Evolutionary conservation across 2,329 filamentous ascomycete genomes (phyloP).

Genomic region (Fonsecaea erecta): DNA sequence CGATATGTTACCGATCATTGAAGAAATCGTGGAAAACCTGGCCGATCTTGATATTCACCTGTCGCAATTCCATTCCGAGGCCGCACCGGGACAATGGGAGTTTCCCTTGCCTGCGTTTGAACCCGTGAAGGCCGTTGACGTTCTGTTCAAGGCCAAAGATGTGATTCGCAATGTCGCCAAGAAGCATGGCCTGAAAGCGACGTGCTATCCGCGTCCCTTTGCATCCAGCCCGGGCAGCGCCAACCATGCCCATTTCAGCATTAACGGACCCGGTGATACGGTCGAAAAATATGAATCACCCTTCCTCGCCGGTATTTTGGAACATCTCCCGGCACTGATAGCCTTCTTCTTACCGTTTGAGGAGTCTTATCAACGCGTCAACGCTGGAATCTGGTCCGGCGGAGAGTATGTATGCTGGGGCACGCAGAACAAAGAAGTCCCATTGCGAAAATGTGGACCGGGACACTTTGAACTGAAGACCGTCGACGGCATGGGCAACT

Average conservation of each 20-base stretch:
- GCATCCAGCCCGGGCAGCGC: conserved; percentile 64
- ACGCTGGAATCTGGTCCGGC: conserved; percentile 75
- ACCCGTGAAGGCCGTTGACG: conserved; percentile 72
- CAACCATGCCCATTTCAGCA: conserved; percentile 71
- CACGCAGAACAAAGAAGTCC: conserved; percentile 76
- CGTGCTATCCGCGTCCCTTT: conserved; percentile 74
- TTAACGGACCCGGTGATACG: conserved; percentile 53
- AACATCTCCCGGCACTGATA: conserved; percentile 67
- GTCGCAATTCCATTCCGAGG: conserved; percentile 76
- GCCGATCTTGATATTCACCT: conserved; percentile 66
- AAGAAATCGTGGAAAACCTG: conserved; percentile 67
- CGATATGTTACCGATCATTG: conserved; percentile 62
- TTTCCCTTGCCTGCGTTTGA: conserved; percentile 68
- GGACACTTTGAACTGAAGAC: conserved; percentile 80
- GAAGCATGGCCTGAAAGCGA: conserved; percentile 67
- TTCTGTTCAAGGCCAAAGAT: conserved; percentile 71
- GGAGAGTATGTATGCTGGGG: conserved; percentile 81
- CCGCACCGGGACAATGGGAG: conserved; percentile 75
- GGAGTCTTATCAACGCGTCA: conserved; percentile 70
- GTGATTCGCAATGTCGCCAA: conserved; percentile 69
- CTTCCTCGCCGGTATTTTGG: conserved; percentile 75
- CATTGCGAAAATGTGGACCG: conserved; percentile 68
- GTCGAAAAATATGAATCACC: conserved; percentile 52
- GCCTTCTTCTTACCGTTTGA: conserved; percentile 71
- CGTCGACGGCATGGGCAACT: conserved; percentile 79